Evolutionary conservation across 768 basidiomycete genomes (phyloP).

Genomic region (Piloderma croceum): DNA sequence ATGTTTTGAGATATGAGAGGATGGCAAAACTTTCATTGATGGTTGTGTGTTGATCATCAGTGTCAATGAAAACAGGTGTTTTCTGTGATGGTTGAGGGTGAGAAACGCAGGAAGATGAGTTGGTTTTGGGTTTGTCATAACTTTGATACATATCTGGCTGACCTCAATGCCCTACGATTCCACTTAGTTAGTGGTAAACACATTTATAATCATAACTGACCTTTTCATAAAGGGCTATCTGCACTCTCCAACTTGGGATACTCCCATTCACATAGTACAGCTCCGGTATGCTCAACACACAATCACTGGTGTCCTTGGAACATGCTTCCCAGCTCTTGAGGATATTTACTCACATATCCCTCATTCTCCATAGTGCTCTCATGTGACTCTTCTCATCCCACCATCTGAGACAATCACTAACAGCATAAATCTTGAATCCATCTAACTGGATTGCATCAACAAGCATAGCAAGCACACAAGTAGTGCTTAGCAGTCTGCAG

Average conservation of each 20-base stretch:
- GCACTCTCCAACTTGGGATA: slow-evolving; percentile 25
- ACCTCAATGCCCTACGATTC: slow-evolving; percentile 20
- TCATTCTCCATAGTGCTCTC: slow-evolving; percentile 17
- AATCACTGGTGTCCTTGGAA: slow-evolving; percentile 1
- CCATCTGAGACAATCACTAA: slow-evolving; percentile 23
- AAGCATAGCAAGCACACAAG: slow-evolving; percentile 24
- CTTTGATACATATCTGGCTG: slow-evolving; percentile 15
- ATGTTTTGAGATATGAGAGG: slow-evolving; percentile 25
- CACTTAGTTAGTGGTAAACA: too few relatives aligned
- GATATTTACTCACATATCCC: slow-evolving; percentile 8
- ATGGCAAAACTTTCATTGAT: slow-evolving; percentile 27
- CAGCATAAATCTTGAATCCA: slow-evolving; percentile 14
- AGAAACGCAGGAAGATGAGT: slow-evolving; percentile 22
- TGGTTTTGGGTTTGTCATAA: slow-evolving; percentile 24
- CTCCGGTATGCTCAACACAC: slow-evolving; percentile 10
- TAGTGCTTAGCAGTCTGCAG: slow-evolving; percentile 20
- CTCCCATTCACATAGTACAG: slow-evolving; percentile 25
- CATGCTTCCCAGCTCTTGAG: slow-evolving; percentile 7
- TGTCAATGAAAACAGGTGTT: slow-evolving; percentile 22
- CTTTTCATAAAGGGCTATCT: slow-evolving; percentile 26
- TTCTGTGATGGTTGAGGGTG: slow-evolving; percentile 24
- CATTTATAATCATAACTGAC: slow-evolving; percentile 10
- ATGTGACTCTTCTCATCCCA: slow-evolving; percentile 21
- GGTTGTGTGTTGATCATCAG: slow-evolving; percentile 4
- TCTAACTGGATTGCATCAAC: slow-evolving; percentile 16